Conservation (phyloP, 2,329 filamentous ascomycete species). For the Huntiella bhutanensis region DNA sequence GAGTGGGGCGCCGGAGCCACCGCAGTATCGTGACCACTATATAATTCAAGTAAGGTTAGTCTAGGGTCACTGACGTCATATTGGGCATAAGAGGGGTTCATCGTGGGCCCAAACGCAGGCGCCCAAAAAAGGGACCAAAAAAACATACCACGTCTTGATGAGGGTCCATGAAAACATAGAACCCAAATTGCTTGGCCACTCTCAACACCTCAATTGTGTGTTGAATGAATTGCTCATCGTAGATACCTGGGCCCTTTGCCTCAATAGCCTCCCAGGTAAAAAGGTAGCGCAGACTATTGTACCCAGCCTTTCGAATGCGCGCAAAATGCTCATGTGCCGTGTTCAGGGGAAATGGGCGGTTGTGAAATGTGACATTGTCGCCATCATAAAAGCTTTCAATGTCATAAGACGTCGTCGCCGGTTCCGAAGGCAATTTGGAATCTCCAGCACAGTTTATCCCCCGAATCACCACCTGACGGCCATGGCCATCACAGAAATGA, state of each 20-base stretch:
- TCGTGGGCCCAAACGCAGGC: too few species aligned
- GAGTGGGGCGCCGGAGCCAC: slow-evolving; percentile 87
- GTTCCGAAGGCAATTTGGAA: slow-evolving; percentile 69
- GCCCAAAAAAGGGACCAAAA: neutral
- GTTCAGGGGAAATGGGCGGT: slow-evolving; percentile 62
- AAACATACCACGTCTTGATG: slow-evolving; percentile 80
- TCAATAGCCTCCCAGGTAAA: slow-evolving; percentile 99
- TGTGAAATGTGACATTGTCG: slow-evolving; percentile 76
- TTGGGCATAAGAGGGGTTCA: too few species aligned
- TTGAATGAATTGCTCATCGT: slow-evolving; percentile 84
- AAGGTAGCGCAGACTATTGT: slow-evolving; percentile 89
- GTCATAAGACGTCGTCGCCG: slow-evolving; percentile 65
- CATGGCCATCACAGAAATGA: slow-evolving; percentile 61
- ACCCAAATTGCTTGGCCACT: slow-evolving; percentile 73
- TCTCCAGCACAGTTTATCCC: slow-evolving; percentile 91
- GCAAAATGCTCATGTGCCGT: slow-evolving; percentile 78
- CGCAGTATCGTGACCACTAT: slow-evolving; percentile 83
- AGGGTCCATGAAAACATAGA: slow-evolving; percentile 96
- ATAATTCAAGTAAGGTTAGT: slow-evolving; percentile 14
- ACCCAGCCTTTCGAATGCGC: slow-evolving; percentile 70
- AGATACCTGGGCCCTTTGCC: slow-evolving; percentile 70
- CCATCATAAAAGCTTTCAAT: slow-evolving; percentile 73
- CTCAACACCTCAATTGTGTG: slow-evolving; percentile 76
- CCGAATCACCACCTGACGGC: slow-evolving; percentile 71
- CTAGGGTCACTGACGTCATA: neutral